Base-by-base conservation (phyloP, 2,329 filamentous ascomycete species). In the Trichoderma asperellum region DNA sequence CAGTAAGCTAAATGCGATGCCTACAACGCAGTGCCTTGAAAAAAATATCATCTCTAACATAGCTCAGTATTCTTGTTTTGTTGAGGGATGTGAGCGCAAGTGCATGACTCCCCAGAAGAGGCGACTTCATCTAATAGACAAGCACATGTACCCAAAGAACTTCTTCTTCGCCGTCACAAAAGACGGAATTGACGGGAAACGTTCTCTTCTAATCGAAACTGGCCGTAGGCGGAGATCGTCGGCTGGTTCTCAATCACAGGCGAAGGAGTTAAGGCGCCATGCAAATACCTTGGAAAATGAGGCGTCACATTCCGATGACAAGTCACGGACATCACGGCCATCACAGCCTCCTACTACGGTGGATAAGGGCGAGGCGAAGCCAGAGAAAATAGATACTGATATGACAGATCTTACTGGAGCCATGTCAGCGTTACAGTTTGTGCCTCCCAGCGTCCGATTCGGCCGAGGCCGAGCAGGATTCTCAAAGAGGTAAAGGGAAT, bases 81-180 rank as follows among this genome's bases (percentile, higher is more conserved):
- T 97, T 7, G 92, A 97, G 76, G 90, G 86, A 60, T 99, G 96
- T 79, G 92, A 96, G 70, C 88, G 92, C 73, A 90, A 93, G 77
- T 97, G 94, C 81, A 89, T 88, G 68, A 94, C 92, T 4, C 89
- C 91, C 35, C 89, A 92, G 75, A 98, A 97, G 80, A 88, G 96
- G 56, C 87, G 92, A 40, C 88, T 93, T 78, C 95, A 99, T 83
- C 85, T 97, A 73, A 93, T 97, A 73, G 94, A 97, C 83, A 97
- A 97, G 81, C 96, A 99, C 80, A 87, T 91, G 81, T 99, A 96
- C 77, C 95, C 94, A 12, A 89, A 88, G 77, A 92, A 92, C 75
- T 97, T 94, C 81, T 95, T 96, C 79, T 97, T 96, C 75, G 88
- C 89, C 61, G 88, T 98, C 64, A 91, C 96, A 2, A 92, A 94